Percentiles rank a stretch among this genome's conserved stretches.
phyloP scores from a whole-genome alignment of 306 rosid species.

The Dryas octopetala region DNA sequence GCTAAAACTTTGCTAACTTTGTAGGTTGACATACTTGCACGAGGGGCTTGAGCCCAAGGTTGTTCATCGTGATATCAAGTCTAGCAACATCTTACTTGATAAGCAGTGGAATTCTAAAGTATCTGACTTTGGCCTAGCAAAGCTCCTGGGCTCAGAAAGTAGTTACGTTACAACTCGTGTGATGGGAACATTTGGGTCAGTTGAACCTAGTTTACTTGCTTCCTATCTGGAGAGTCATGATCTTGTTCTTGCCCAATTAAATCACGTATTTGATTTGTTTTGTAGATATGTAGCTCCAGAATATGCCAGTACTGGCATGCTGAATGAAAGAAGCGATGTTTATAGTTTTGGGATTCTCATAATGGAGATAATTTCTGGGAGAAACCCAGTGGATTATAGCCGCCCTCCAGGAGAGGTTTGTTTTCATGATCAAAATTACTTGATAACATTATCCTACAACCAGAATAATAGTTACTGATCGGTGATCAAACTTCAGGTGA shows the following conservation, averaged over 20 bases:
- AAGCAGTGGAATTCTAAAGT: constrained; percentile 63
- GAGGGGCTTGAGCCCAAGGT: constrained; percentile 71
- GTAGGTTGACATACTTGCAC: constrained; percentile 56
- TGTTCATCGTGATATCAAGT: constrained; percentile 66
- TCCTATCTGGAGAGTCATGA: neutral
- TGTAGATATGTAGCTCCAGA: constrained; percentile 69
- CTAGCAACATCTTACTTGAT: constrained; percentile 65
- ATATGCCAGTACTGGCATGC: constrained; percentile 69
- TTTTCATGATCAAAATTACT: constrained; percentile 1
- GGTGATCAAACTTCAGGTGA: constrained; percentile 43
- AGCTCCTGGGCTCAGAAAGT: constrained; percentile 60
- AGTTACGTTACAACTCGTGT: constrained; percentile 68
- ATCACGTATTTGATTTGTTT: constrained; percentile 6
- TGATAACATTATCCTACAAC: neutral
- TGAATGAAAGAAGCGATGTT: constrained; percentile 64
- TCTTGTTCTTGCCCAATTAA: neutral
- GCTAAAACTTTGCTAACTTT: constrained; percentile 5
- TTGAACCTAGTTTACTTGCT: constrained; percentile 1
- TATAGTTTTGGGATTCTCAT: constrained; percentile 62
- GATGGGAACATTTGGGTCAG: constrained; percentile 72
- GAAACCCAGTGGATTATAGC: constrained; percentile 64
- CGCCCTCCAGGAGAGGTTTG: constrained; percentile 60
- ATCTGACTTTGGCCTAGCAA: constrained; percentile 65
- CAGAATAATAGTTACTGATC: constrained; percentile 7
- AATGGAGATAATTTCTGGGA: constrained; percentile 63